Base-by-base conservation (phyloP, 192 early-diverging fungal species). In the Backusella parvicylindrica region DNA sequence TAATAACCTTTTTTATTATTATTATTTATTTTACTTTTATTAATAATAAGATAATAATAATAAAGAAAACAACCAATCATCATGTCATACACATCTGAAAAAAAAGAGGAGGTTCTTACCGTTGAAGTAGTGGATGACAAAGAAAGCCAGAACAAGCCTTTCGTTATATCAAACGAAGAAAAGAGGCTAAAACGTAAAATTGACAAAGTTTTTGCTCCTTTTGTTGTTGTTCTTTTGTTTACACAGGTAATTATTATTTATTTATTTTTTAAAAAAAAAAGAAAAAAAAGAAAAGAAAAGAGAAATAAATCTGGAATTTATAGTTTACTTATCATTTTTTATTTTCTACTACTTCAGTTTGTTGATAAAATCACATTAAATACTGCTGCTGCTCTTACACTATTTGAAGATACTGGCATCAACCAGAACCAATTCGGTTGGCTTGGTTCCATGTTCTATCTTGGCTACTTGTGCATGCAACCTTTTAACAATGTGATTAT, bases 391-490 rank as follows among this genome's bases (percentile, higher is more conserved):
- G 53, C 53, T 4, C 53, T 60, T 9, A 60, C 53, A 11, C 13
- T 60, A 60, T 60, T 60, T 12, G 32, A 38, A 23, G 76, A 77
- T 38, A 70, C 71, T 2, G 9, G 67, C 30, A 60, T 77, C 6
- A 28, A 50, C 5, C 32, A 41, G 3, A 23, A 41, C 7, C 63
- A 77, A 16, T 77, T 66, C 71, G 43, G 65, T 66, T 43, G 31
- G 12, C 13, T 77, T 7, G 71, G 76, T 0, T 72, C 70, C 0
- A 35, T 77, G 9, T 77, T 77, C 72, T 77, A 72, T 15, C 28
- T 77, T 9, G 76, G 76, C 35, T 77, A 77, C 32, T 23, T 74
- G 32, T n/a, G 60, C 9, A 60, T 60, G 53, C 53, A 60, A 4
- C 53, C 53, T 0, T 60, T 60, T 9, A 60, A 60, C 28, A 60